These are phyloP conservation scores for Penicillium ochrochloron DNA, from an alignment of 495 filamentous ascomycete species.

Conservation along the genomic window DNA sequence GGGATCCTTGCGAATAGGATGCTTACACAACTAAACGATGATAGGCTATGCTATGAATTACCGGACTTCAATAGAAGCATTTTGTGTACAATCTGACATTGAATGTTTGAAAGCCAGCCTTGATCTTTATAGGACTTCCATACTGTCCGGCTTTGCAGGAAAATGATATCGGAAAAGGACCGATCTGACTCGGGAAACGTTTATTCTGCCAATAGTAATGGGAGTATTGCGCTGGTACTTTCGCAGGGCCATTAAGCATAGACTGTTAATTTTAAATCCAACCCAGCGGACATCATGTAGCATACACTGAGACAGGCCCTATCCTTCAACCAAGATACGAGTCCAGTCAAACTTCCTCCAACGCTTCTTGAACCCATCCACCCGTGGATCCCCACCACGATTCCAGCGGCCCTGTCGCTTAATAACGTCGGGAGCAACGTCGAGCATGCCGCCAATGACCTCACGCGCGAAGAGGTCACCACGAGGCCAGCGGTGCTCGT, in stretches of 20 bases:
- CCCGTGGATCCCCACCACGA: conserved; percentile 68
- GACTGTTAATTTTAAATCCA: not conserved
- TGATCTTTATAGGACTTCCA: not conserved
- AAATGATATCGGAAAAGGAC: not conserved
- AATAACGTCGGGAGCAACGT: conserved; percentile 79
- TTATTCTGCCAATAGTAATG: not conserved
- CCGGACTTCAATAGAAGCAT: not conserved
- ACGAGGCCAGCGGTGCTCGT: conserved; percentile 82
- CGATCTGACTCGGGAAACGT: not conserved
- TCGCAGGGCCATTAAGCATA: not conserved
- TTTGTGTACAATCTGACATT: not conserved
- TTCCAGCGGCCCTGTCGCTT: conserved; percentile 91
- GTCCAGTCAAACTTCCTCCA: conserved; percentile 99
- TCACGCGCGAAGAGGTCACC: conserved; percentile 95
- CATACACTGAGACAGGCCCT: not conserved
- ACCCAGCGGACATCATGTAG: not conserved
- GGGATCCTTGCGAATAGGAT: conserved; percentile 12
- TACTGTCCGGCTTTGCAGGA: not conserved
- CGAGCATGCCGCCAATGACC: conserved; percentile 91
- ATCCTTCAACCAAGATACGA: conserved; percentile 67
- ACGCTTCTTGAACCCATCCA: conserved; percentile 77
- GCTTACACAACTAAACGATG: not conserved
- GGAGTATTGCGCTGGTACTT: not conserved
- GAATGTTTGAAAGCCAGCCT: not conserved
- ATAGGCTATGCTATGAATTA: not conserved